These are phyloP conservation scores for Kodamaea fukazawae DNA, from an alignment of 805 yeast species.

Conservation along the genomic window DNA sequence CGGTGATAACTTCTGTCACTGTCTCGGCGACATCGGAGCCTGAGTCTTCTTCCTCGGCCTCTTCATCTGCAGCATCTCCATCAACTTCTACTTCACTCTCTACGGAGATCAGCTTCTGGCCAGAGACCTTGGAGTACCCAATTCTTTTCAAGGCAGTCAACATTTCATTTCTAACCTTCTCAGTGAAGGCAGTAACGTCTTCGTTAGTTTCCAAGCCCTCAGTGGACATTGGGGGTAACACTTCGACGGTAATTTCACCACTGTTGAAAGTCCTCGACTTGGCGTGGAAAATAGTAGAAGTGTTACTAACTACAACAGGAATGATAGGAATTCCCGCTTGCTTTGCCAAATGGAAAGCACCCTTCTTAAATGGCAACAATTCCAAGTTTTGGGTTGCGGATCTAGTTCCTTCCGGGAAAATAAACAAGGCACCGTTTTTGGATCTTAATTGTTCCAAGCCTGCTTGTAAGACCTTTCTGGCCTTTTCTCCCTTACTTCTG, in stretches of 20 bases:
- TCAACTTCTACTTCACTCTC: constrained; percentile 6
- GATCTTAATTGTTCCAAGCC: constrained; percentile 64
- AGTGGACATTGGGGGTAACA: constrained; percentile 78
- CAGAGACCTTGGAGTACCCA: constrained; percentile 38
- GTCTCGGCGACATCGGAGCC: constrained; percentile 8
- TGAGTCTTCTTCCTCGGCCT: constrained; percentile 8
- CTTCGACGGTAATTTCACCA: constrained; percentile 77
- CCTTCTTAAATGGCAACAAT: constrained; percentile 88
- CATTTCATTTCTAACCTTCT: constrained; percentile 61
- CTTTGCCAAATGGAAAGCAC: constrained; percentile 96
- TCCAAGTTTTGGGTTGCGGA: constrained; percentile 68
- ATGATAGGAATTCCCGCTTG: constrained; percentile 88
- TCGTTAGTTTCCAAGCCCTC: constrained; percentile 60
- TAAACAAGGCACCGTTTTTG: constrained; percentile 71
- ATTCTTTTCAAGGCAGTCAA: constrained; percentile 32
- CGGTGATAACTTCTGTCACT: constrained; percentile 18
- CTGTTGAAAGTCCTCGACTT: constrained; percentile 61
- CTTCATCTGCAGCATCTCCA: constrained; percentile 10
- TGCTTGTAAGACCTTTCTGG: constrained; percentile 66
- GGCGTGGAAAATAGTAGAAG: constrained; percentile 67
- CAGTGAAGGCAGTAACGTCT: constrained; percentile 62
- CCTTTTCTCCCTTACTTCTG: constrained; percentile 71
- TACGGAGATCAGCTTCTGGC: neutral
- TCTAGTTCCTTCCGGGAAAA: constrained; percentile 98
- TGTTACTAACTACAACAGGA: constrained; percentile 85